A percentile compares a stretch with the other conserved stretches of the same genome.
phyloP scores from a whole-genome alignment of 768 basidiomycete genomes.

The Termitomyces sp. region DNA sequence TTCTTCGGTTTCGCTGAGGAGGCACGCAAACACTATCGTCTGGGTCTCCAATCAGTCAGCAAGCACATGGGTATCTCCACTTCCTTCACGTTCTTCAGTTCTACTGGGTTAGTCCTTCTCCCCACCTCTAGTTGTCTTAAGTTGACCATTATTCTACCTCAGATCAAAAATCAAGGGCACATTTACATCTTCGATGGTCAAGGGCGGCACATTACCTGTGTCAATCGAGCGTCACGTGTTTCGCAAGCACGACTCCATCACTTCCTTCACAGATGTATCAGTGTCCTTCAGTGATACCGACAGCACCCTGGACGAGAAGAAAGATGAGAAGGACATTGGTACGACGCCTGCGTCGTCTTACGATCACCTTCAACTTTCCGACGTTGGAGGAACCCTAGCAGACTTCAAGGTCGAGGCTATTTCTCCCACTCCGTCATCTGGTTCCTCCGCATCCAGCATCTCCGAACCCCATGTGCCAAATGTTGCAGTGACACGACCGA shows the following conservation, averaged over 20 bases:
- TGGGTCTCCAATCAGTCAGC: constrained; percentile 25
- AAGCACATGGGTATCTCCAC: constrained; percentile 21
- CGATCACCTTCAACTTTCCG: constrained; percentile 28
- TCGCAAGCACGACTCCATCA: constrained; percentile 41
- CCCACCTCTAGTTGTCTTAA: neutral
- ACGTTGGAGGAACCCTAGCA: constrained; percentile 33
- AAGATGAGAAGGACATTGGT: constrained; percentile 25
- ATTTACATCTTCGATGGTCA: constrained; percentile 15
- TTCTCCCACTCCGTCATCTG: constrained; percentile 29
- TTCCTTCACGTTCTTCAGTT: constrained; percentile 17
- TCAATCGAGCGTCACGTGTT: constrained; percentile 38
- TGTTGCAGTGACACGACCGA: constrained; percentile 19
- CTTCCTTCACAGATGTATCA: constrained; percentile 42
- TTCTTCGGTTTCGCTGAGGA: constrained; percentile 54
- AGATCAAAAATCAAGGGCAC: constrained; percentile 22
- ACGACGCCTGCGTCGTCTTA: constrained; percentile 29
- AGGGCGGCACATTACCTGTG: constrained; percentile 31
- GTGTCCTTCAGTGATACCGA: constrained; percentile 33
- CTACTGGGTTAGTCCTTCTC: constrained; percentile 17
- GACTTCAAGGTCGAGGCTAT: constrained; percentile 26
- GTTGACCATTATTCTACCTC: neutral
- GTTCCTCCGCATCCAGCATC: constrained; percentile 29
- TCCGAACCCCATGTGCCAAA: constrained; percentile 7
- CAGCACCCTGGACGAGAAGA: constrained; percentile 22
- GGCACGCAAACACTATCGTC: constrained; percentile 38